Evolutionary conservation across 345 rosid species (phyloP), one percentile per base, ranked within the genome.

Genomic region (Physaria fendleri): DNA sequence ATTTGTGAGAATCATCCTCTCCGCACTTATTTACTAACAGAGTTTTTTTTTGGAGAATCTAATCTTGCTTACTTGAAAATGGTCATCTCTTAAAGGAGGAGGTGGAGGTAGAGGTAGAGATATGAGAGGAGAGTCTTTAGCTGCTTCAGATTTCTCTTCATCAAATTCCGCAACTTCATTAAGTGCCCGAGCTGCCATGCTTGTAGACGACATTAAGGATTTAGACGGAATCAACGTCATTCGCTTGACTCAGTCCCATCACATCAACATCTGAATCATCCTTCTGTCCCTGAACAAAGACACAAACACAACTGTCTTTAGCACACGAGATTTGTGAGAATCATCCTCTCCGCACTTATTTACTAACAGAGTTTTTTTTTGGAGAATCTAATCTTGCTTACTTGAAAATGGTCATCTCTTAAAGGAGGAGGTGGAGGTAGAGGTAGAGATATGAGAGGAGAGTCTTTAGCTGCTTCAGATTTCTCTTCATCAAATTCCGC

Each of bases 181-280:
- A 56, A 48, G 55, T n/a, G 73, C 84, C 12, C 69, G 80, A 51
- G 87, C 91, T 70, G 88, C 90, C 82, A 87, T 82, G 75, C 88
- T 71, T 6, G 86, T 79, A 39, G 87, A 75, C 25, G 91, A 84
- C 47, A 78, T 63, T 16, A 66, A n/a, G n/a, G n/a, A n/a, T n/a
- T n/a, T n/a, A n/a, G n/a, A n/a, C n/a, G n/a, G n/a, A n/a, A n/a
- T n/a, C n/a, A n/a, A n/a, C n/a, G n/a, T n/a, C n/a, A n/a, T n/a
- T n/a, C n/a, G n/a, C n/a, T n/a, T n/a, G n/a, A n/a, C n/a, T n/a
- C n/a, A n/a, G n/a, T n/a, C n/a, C n/a, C n/a, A n/a, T n/a, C n/a
- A n/a, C n/a, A n/a, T n/a, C n/a, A n/a, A n/a, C n/a, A n/a, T n/a
- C n/a, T n/a, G n/a, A n/a, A n/a, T n/a, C n/a, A n/a, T n/a, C n/a